These are phyloP conservation scores for Puccinellia tenuiflora DNA, from an alignment of 176 grass and related monocot species.

Conservation along the genomic window DNA sequence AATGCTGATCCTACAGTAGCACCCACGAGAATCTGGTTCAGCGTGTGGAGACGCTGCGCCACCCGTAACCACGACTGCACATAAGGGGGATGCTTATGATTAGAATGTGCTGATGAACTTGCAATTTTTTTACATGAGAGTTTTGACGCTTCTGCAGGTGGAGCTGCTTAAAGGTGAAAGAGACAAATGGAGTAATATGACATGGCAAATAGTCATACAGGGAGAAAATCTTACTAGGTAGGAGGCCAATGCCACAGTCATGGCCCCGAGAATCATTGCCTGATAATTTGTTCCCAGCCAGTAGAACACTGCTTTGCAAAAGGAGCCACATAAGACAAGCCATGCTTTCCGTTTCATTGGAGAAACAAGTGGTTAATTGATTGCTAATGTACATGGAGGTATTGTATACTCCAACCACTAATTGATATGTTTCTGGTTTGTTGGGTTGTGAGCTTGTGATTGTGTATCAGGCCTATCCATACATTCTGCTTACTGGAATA, in stretches of 20 bases:
- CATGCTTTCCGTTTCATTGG: neutral
- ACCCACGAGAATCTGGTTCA: conserved; percentile 71
- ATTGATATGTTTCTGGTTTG: neutral
- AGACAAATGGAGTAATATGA: neutral
- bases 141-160: neutral
- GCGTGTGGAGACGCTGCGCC: conserved; percentile 70
- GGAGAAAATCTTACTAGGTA: conserved; percentile 67
- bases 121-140: neutral
- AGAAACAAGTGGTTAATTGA: neutral
- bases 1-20: conserved; percentile 45
- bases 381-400: conserved; percentile 1
- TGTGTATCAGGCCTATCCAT: neutral
- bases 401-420: neutral
- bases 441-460: too few species aligned
- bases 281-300: conserved; percentile 49
- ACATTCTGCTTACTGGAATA: neutral
- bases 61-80: conserved; percentile 82
- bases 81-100: conserved; percentile 10
- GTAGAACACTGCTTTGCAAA: conserved; percentile 48
- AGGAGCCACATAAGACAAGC: neutral
- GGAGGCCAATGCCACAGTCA: conserved; percentile 29
- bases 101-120: neutral
- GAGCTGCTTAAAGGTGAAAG: neutral
- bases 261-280: conserved; percentile 37
- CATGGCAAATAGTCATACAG: neutral